Percentiles rank a stretch among this genome's conserved stretches.
Evolutionary conservation across 306 rosid genomes (phyloP).

Genomic region (Castanea sativa): DNA sequence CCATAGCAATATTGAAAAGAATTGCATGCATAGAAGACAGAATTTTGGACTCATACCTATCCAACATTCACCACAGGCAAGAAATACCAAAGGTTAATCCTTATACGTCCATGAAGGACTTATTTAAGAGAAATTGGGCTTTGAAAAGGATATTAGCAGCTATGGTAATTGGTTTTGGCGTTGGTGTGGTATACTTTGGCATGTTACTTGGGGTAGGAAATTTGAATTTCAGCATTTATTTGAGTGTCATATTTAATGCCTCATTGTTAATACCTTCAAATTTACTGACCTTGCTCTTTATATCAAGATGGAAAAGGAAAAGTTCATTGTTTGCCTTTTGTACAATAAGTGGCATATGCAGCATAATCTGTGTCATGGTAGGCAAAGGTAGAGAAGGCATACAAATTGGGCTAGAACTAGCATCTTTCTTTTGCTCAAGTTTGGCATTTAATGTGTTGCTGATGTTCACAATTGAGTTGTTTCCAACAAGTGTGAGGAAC

Average conservation of each 20-base stretch:
- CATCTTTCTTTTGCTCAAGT: constrained; percentile 30
- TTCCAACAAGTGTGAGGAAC: constrained; percentile 54
- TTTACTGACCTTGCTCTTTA: constrained; percentile 1
- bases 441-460: constrained; percentile 30
- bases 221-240: constrained; percentile 35
- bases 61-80: constrained; percentile 10
- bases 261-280: constrained; percentile 37
- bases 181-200: constrained; percentile 46
- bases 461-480: constrained; percentile 34
- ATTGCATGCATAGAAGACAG: neutral
- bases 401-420: constrained; percentile 24
- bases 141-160: neutral
- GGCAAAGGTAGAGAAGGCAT: neutral
- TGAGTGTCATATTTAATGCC: constrained; percentile 32
- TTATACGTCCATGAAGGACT: too few relatives aligned
- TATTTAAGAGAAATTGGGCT: neutral
- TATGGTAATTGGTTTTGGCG: constrained; percentile 21
- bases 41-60: neutral
- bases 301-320: constrained; percentile 15
- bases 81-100: too few relatives aligned
- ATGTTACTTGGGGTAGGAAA: constrained; percentile 45
- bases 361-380: constrained; percentile 19
- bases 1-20: neutral
- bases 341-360: constrained; percentile 18
- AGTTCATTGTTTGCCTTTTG: constrained; percentile 16